Evolutionary conservation across 495 filamentous ascomycete species (phyloP).

Genomic region (Penicillium daleae): DNA sequence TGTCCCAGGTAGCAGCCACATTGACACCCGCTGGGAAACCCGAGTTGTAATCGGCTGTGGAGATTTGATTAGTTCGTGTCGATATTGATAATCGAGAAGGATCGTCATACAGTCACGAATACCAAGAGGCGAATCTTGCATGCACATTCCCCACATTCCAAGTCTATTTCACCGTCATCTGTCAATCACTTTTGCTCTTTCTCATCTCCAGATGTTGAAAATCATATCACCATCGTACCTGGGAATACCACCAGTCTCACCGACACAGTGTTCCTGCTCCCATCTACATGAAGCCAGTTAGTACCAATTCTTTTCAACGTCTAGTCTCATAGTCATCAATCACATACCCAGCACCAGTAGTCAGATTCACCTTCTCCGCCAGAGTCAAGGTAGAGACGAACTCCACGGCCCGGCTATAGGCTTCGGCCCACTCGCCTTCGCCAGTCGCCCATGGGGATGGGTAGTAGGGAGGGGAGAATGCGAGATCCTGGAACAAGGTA

Average conservation of each 20-base stretch:
- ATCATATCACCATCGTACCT: conserved; percentile 26
- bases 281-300: conserved; percentile 56
- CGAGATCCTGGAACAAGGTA: conserved; percentile 33
- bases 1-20: conserved; percentile 79
- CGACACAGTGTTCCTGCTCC: conserved; percentile 78
- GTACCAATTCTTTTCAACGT: too few species aligned
- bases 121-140: conserved; percentile 90
- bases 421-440: conserved; percentile 74
- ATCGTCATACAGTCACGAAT: conserved; percentile 62
- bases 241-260: conserved; percentile 59
- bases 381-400: conserved; percentile 86
- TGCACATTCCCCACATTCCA: conserved; percentile 78
- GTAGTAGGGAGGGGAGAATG: conserved; percentile 68
- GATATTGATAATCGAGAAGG: background rate
- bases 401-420: conserved; percentile 72
- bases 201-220: background rate
- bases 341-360: conserved; percentile 76
- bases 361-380: conserved; percentile 90
- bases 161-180: conserved; percentile 56
- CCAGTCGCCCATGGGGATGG: conserved; percentile 81
- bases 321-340: conserved; percentile 2
- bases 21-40: conserved; percentile 84
- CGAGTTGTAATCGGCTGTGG: conserved; percentile 70
- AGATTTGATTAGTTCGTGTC: conserved; percentile 11
- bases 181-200: conserved; percentile 11